Percentiles rank a stretch among this genome's conserved stretches.
phyloP scores from a whole-genome alignment of 2,329 filamentous ascomycete genomes.

The Chaetomiaceae sp. region DNA sequence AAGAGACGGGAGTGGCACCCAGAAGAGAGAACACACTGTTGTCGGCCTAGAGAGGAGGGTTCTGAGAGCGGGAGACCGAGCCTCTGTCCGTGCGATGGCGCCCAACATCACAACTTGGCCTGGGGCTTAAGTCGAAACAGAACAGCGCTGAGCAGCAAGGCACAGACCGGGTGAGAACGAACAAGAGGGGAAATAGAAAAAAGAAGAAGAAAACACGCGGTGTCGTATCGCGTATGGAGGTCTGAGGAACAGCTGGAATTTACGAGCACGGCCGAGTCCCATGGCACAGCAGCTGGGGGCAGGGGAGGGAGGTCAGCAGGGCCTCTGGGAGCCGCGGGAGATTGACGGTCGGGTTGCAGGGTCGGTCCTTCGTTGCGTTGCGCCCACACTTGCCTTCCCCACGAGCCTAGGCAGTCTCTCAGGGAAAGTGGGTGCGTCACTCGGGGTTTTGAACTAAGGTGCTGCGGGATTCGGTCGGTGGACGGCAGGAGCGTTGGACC shows the following conservation, averaged over 20 bases:
- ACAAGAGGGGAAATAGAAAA: not conserved
- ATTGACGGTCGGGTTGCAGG: constrained; percentile 15
- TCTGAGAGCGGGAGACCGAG: constrained; percentile 31
- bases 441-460: no score
- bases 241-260: constrained; percentile 2
- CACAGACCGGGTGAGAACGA: not conserved
- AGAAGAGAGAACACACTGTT: constrained; percentile 2
- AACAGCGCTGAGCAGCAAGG: not conserved
- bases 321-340: constrained; percentile 10
- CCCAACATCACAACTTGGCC: constrained; percentile 31
- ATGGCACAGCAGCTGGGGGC: no score
- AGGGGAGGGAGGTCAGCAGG: no score
- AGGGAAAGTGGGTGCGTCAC: constrained; percentile 5
- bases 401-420: constrained; percentile 20
- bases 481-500: constrained; percentile 19
- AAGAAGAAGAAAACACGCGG: not conserved
- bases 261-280: not conserved
- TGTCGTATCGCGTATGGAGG: not conserved
- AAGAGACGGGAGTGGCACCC: not conserved
- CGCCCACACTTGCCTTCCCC: constrained; percentile 6
- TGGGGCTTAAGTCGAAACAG: constrained; percentile 2
- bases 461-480: no score
- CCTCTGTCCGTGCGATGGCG: constrained; percentile 31
- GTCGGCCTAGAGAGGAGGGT: constrained; percentile 23
- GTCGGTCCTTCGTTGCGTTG: constrained; percentile 10